These are phyloP conservation scores for Erodium texanum DNA, from an alignment of 441 rosid species.

Conservation along the genomic window DNA sequence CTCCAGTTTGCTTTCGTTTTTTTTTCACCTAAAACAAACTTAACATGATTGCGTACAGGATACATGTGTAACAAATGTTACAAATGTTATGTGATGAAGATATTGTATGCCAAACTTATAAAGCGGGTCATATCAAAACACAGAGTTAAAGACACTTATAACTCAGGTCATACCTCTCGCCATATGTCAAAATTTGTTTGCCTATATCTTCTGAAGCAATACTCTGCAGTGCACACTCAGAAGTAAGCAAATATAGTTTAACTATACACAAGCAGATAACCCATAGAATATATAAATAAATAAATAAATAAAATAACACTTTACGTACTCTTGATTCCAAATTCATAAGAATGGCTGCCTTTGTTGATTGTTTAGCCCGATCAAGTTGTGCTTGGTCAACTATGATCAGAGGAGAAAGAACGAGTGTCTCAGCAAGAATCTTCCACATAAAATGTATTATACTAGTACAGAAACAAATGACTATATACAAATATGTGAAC, in stretches of 20 bases:
- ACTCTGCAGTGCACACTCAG: conserved; percentile 16
- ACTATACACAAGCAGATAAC: not conserved
- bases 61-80: too few relatives aligned
- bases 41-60: too few relatives aligned
- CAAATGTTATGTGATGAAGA: too few relatives aligned
- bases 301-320: not conserved
- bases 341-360: conserved; percentile 24
- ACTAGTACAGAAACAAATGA: not conserved
- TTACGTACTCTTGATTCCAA: conserved; percentile 22
- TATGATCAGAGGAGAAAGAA: conserved; percentile 2
- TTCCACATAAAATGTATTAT: not conserved
- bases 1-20: not conserved
- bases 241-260: not conserved
- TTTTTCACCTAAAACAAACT: not conserved
- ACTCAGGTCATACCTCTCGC: conserved; percentile 19
- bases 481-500: not conserved
- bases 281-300: not conserved
- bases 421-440: not conserved
- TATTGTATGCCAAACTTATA: not conserved
- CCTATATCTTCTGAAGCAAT: conserved; percentile 24
- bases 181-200: conserved; percentile 22
- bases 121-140: not conserved
- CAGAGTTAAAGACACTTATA: not conserved
- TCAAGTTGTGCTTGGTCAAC: conserved; percentile 17
- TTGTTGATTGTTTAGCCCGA: conserved; percentile 24